Conservation (phyloP, 495 filamentous ascomycete species). For the Talaromyces proteolyticus region DNA sequence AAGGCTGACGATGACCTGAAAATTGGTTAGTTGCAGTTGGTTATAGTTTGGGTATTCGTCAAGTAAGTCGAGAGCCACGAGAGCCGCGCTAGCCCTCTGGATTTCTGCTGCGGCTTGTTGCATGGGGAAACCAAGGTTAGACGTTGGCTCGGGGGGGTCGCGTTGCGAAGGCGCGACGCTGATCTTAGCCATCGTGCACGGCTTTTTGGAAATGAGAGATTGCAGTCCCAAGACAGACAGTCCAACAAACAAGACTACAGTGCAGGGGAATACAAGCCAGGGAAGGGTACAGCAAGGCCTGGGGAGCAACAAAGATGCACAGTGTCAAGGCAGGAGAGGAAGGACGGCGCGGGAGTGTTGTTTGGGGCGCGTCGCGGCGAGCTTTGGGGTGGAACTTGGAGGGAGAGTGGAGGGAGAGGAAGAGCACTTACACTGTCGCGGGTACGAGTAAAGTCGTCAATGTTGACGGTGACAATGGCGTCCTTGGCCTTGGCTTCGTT, state of each 20-base stretch:
- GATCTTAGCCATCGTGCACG: slow-evolving; percentile 14
- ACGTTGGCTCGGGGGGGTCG: not conserved
- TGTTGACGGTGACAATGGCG: slow-evolving; percentile 40
- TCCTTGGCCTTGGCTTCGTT: slow-evolving; percentile 23
- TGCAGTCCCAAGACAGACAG: too few species aligned
- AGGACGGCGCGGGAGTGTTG: not conserved
- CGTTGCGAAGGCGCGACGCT: not conserved
- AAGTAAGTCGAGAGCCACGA: slow-evolving; percentile 3
- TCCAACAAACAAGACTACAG: too few species aligned
- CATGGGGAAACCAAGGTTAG: slow-evolving; percentile 2
- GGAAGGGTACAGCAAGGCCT: not conserved
- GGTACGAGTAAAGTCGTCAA: slow-evolving; percentile 57
- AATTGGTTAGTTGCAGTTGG: slow-evolving; percentile 14
- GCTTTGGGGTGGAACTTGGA: too few species aligned
- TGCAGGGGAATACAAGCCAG: not conserved
- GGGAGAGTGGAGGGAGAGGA: slow-evolving; percentile 7
- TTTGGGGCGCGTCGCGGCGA: not conserved
- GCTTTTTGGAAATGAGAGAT: too few species aligned
- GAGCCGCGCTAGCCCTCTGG: slow-evolving; percentile 8
- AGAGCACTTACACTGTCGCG: slow-evolving; percentile 56
- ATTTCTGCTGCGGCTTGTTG: slow-evolving; percentile 4
- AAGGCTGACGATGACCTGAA: slow-evolving; percentile 66
- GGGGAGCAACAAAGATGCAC: not conserved
- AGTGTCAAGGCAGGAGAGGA: too few species aligned
- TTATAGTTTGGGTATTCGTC: not conserved